Evolutionary conservation across 352 stramenopile genomes (phyloP).

Genomic region (Pythium insidiosum): DNA sequence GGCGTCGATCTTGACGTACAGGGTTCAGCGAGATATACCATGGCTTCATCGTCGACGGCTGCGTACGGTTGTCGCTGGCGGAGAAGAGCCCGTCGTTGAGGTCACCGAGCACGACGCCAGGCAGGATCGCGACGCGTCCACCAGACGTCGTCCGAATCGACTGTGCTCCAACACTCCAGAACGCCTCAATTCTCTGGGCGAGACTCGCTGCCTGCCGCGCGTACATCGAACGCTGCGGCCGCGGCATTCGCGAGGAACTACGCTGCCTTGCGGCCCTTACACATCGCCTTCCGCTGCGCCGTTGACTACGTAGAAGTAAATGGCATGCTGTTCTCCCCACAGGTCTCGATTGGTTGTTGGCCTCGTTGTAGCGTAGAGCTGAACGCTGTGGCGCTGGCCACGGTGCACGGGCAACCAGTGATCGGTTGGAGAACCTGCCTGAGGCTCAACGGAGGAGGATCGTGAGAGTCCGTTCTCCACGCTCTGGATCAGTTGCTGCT

Average conservation of each 20-base stretch:
- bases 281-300: slow-evolving; percentile 12
- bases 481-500: too few species aligned
- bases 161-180: slow-evolving; percentile 16
- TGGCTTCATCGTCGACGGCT: slow-evolving; percentile 10
- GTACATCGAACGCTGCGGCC: slow-evolving; percentile 10
- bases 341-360: slow-evolving; percentile 13
- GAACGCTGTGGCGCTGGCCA: too few species aligned
- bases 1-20: slow-evolving; percentile 2
- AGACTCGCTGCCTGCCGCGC: slow-evolving; percentile 3
- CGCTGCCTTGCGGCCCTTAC: slow-evolving; percentile 13
- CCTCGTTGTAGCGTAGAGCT: slow-evolving; percentile 21
- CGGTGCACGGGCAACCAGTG: too few species aligned
- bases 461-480: too few species aligned
- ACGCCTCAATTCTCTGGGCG: slow-evolving; percentile 8
- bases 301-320: slow-evolving; percentile 20
- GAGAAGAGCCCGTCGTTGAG: slow-evolving; percentile 13
- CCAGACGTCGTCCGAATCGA: slow-evolving; percentile 11
- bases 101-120: slow-evolving; percentile 12
- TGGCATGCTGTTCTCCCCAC: slow-evolving; percentile 13
- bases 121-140: slow-evolving; percentile 10
- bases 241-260: slow-evolving; percentile 10
- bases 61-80: slow-evolving; percentile 8
- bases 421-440: too few species aligned
- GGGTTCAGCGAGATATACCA: slow-evolving; percentile 19
- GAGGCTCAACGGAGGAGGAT: too few species aligned